Conservation (phyloP, 805 yeast genomes). For the Saccharomycopsis fermentans region DNA sequence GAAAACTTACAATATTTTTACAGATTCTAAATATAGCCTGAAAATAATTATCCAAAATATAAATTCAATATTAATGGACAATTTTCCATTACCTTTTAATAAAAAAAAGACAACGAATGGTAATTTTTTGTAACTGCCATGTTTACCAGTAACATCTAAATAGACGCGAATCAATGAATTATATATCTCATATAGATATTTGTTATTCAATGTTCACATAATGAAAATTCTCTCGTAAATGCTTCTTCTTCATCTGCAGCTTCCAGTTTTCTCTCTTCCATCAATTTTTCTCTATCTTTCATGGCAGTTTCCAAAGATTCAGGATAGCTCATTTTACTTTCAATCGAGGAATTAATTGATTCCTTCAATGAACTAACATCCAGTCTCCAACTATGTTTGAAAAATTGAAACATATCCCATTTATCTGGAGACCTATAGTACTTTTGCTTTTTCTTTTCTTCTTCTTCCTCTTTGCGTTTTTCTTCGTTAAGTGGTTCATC, state of each 20-base stretch:
- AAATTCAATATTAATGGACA: not conserved
- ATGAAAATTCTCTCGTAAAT: conserved; percentile 22
- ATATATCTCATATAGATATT: not conserved
- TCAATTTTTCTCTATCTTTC: conserved; percentile 24
- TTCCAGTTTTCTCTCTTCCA: conserved; percentile 26
- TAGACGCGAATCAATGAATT: not conserved
- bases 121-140: not conserved
- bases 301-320: conserved; percentile 24
- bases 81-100: not conserved
- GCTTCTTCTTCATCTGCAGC: conserved; percentile 18
- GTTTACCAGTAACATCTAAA: not conserved
- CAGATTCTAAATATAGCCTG: too few species aligned
- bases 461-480: not conserved
- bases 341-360: not conserved
- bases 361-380: not conserved
- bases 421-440: not conserved
- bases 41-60: too few species aligned
- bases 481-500: conserved; percentile 10
- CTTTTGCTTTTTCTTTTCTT: conserved; percentile 5
- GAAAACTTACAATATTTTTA: not conserved
- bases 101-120: not conserved
- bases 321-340: conserved; percentile 14
- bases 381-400: conserved; percentile 3
- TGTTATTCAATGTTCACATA: conserved; percentile 28
- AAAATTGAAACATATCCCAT: not conserved